Base-by-base conservation (phyloP, 2,329 filamentous ascomycete species). In the Blumeria graminis region DNA sequence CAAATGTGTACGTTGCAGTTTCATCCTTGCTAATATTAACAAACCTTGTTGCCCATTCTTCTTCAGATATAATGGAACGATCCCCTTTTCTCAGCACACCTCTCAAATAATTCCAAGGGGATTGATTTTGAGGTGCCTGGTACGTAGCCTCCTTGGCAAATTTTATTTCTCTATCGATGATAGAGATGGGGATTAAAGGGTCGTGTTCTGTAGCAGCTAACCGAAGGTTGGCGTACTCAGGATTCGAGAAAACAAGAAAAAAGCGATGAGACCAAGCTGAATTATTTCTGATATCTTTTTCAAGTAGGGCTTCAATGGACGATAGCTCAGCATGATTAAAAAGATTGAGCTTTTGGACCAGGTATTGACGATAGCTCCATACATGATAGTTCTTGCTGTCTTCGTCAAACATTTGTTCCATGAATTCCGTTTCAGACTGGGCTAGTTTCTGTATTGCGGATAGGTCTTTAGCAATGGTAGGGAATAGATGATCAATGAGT, bases 351-450 rank as follows among this genome's bases (percentile, higher is more conserved):
- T 78, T 79, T 55, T 71, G 70, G 43, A 81, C 76, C 18, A 82
- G 68, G 65, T 77, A 80, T 67, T 94, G 87, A 58, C 92, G 77
- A 71, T 96, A 98, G 56, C 82, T 87, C 92, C 92, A 98, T 52
- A 96, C 92, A 67, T 98, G 92, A 68, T 98, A 96, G 72, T 98
- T 98, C 71, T 98, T 98, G 54, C 84, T 79, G 67, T 98, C 92
- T 63, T 84, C 76, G 43, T 75, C 76, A 56, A 98, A 81, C 77
- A 98, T 96, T 51, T 75, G 70, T 58, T 75, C 76, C 58, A 95
- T 76, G 68, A 96, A 96, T 13, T 74, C 74, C 18, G 76, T 73
- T 70, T 98, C 92, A 3, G 76, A 77, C 3, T 73, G 67, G 10
- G 77, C 78, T 55, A 86, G 74, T 16, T 67, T 72, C 13, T 77